Conservation (phyloP, 1,139 yeast species). For the Geotrichum armillariae region DNA sequence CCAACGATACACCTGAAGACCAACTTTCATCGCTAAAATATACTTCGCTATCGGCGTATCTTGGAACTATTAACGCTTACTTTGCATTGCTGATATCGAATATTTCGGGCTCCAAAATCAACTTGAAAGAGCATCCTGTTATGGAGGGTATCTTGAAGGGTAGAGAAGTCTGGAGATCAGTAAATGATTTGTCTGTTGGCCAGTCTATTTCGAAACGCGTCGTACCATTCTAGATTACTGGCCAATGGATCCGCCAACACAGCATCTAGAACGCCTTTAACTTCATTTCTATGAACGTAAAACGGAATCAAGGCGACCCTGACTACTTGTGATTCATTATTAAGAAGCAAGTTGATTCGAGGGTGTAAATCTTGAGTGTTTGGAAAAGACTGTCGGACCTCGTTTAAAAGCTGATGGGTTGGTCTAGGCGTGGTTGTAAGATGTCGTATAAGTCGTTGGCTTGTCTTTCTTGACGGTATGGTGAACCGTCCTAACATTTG, state of each 20-base stretch:
- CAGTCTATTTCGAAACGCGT: conserved; percentile 33
- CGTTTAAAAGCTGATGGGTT: conserved; percentile 2
- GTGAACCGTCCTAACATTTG: background rate
- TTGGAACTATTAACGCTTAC: conserved; percentile 73
- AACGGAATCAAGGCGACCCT: conserved; percentile 36
- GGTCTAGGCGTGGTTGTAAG: background rate
- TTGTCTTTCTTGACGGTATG: too few species aligned
- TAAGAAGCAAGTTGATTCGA: conserved; percentile 25
- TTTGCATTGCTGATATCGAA: conserved; percentile 67
- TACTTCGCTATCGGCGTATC: conserved; percentile 72
- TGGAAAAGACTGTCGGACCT: conserved; percentile 14
- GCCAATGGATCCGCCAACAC: conserved; percentile 41
- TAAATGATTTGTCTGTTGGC: conserved; percentile 30
- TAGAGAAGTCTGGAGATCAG: conserved; percentile 78
- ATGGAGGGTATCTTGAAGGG: conserved; percentile 83
- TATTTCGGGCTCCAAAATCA: conserved; percentile 53
- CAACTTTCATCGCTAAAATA: conserved; percentile 41
- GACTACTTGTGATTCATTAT: conserved; percentile 17
- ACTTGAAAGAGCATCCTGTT: conserved; percentile 83
- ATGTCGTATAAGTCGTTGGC: background rate
- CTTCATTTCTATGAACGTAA: conserved; percentile 29
- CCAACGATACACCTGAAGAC: conserved; percentile 33
- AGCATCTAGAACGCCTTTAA: conserved; percentile 35
- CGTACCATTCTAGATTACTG: conserved; percentile 37
- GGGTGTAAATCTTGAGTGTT: conserved; percentile 25